A percentile compares a stretch with the other conserved stretches of the same genome.
Conservation (phyloP, 192 early-diverging fungal genomes). For the Coemansia sp. region DNA sequence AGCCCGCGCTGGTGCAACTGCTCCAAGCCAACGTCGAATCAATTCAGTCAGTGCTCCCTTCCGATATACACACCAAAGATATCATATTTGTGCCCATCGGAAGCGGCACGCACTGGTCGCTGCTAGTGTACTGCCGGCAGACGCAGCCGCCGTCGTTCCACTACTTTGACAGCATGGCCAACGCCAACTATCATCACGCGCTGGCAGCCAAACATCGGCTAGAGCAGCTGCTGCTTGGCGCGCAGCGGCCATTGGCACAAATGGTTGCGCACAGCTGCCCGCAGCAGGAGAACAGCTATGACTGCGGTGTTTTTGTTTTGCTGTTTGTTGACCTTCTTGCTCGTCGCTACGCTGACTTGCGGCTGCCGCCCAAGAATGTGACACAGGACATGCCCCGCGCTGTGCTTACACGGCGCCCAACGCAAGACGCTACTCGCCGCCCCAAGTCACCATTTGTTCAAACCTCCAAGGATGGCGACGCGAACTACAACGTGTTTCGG, state of each 20-base stretch:
- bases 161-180: constrained; percentile 50
- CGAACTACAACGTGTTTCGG: background rate
- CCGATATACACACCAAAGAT: constrained; percentile 11
- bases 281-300: constrained; percentile 45
- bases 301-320: constrained; percentile 47
- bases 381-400: background rate
- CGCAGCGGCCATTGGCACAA: background rate
- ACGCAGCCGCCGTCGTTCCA: constrained; percentile 14
- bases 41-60: constrained; percentile 11
- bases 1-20: constrained; percentile 26
- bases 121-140: constrained; percentile 19
- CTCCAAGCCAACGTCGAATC: constrained; percentile 12
- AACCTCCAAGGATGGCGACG: background rate
- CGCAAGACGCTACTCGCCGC: background rate
- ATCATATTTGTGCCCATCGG: constrained; percentile 34
- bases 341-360: constrained; percentile 37
- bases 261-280: constrained; percentile 47
- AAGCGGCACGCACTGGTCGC: constrained; percentile 36
- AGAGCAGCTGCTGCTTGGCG: background rate
- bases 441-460: constrained; percentile 15
- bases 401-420: background rate
- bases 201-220: constrained; percentile 12
- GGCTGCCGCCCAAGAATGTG: background rate
- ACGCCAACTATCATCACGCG: constrained; percentile 31
- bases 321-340: constrained; percentile 42